Percentiles rank a stretch among this genome's conserved stretches.
Evolutionary conservation across 345 rosid species (phyloP).

Genomic region (Lumnitzera littorea): DNA sequence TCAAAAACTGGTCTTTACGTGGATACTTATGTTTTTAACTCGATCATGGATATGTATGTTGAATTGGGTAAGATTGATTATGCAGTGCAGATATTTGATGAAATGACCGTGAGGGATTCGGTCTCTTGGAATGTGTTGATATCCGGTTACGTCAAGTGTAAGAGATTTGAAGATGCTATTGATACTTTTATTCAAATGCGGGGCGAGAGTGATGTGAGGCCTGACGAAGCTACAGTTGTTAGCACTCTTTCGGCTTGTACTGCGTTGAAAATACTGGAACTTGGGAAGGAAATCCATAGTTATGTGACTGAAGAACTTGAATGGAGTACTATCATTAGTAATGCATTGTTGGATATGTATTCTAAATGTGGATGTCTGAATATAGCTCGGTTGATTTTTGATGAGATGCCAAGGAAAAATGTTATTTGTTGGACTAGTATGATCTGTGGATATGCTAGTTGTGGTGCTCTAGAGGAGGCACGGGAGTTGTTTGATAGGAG

Average conservation of each 20-base stretch:
- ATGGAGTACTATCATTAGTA: constrained; percentile 42
- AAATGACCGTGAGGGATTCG: constrained; percentile 57
- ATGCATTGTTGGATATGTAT: constrained; percentile 65
- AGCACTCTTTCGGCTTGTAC: constrained; percentile 70
- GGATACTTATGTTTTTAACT: constrained; percentile 55
- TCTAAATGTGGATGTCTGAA: constrained; percentile 56
- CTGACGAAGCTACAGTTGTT: constrained; percentile 58
- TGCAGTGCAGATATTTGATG: constrained; percentile 48
- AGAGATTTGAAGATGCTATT: constrained; percentile 49
- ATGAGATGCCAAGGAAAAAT: constrained; percentile 40
- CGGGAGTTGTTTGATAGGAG: constrained; percentile 64
- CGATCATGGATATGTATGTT: constrained; percentile 62
- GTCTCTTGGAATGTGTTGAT: constrained; percentile 74
- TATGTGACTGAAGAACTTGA: constrained; percentile 32
- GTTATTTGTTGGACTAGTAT: constrained; percentile 74
- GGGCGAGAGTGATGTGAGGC: constrained; percentile 28
- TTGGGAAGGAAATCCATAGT: constrained; percentile 44
- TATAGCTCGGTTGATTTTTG: constrained; percentile 39
- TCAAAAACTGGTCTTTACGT: constrained; percentile 46
- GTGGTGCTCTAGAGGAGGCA: constrained; percentile 46
- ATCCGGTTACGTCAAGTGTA: constrained; percentile 40
- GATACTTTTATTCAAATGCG: constrained; percentile 37
- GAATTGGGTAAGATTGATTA: constrained; percentile 26
- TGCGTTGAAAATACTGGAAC: constrained; percentile 35
- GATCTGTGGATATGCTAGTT: constrained; percentile 52